Evolutionary conservation across 1,284 basidiomycete species (phyloP), one percentile per base, ranked within the genome.

Genomic region (Ustilago esculenta): DNA sequence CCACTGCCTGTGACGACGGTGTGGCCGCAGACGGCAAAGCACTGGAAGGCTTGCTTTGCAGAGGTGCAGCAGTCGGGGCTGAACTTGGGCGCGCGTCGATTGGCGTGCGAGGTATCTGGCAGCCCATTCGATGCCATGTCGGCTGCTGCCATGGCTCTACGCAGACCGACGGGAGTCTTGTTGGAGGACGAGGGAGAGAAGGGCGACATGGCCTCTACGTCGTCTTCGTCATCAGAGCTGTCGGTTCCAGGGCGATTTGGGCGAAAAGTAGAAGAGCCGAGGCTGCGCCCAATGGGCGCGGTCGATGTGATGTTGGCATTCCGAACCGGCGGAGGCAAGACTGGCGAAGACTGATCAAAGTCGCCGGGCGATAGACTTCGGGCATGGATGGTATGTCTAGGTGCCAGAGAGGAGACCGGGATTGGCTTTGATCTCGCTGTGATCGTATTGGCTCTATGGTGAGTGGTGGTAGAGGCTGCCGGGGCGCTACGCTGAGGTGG

Each of bases 1-100:
- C 66, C 72, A 32, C 61, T 65, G 10, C 68, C 74, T 0, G 65
- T 68, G 12, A 69, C 69, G 8, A 76, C 57, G 4, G 70, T 71
- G 29, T 66, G 58, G 5, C 70, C 70, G 46, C 60, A 66, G 0
- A 73, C 50, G 10, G 74, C 65, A 21, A 75, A 71, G 40, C 58
- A 64, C 42, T 68, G 65, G 40, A 73, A 73, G 3, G 21, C 45
- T 12, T 65, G 52, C 37, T 63, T 66, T 15, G 65, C 33, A 6
- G 36, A 43, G 1, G 68, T 69, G 48, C 45, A 55, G 48, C 71
- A 55, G 34, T 69, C 67, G 6, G 66, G 71, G 17, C 14, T 48
- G 49, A 70, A 70, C 18, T 45, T 59, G 37, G 71, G 71, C 17
- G 66, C 65, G 21, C 66, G 43, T 11, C 71, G 71, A 40, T 73